These are phyloP conservation scores for Zanthoxylum bungeanum DNA, from an alignment of 345 rosid species.

Conservation along the genomic window DNA sequence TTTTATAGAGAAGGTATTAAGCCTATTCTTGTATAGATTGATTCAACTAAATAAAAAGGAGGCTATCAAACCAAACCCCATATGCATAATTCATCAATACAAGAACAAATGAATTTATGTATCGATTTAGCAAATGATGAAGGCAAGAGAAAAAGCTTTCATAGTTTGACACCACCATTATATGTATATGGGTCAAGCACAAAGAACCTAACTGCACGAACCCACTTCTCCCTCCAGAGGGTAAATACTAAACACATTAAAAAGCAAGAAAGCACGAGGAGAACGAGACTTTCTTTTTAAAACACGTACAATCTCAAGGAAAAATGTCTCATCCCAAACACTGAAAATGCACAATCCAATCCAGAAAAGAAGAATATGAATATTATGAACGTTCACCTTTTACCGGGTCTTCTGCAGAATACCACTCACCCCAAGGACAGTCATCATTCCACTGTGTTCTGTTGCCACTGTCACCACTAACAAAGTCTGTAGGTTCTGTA, in stretches of 20 bases:
- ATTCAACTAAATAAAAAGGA: too few relatives aligned
- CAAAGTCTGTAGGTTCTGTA: slow-evolving; percentile 41
- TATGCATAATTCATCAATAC: slow-evolving; percentile 25
- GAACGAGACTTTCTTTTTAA: too few relatives aligned
- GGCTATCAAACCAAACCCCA: slow-evolving; percentile 74
- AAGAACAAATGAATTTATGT: background rate
- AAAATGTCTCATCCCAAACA: background rate
- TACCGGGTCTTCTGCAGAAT: slow-evolving; percentile 89
- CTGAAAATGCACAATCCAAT: background rate
- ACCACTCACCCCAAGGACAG: slow-evolving; percentile 99
- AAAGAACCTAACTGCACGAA: background rate
- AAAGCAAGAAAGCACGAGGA: too few relatives aligned
- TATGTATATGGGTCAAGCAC: background rate
- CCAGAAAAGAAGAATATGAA: background rate
- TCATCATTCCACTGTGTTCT: slow-evolving; percentile 89
- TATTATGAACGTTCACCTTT: slow-evolving; percentile 49
- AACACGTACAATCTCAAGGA: background rate
- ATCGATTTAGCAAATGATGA: background rate
- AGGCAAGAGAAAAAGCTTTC: too few relatives aligned
- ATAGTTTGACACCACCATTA: too few relatives aligned
- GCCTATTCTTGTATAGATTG: too few relatives aligned
- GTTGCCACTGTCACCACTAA: slow-evolving; percentile 41
- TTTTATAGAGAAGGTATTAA: too few relatives aligned
- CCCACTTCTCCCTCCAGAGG: too few relatives aligned
- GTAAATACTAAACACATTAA: too few relatives aligned